Evolutionary conservation across 108 stramenopile genomes (phyloP).

Genomic region (Cyclotella cryptica): DNA sequence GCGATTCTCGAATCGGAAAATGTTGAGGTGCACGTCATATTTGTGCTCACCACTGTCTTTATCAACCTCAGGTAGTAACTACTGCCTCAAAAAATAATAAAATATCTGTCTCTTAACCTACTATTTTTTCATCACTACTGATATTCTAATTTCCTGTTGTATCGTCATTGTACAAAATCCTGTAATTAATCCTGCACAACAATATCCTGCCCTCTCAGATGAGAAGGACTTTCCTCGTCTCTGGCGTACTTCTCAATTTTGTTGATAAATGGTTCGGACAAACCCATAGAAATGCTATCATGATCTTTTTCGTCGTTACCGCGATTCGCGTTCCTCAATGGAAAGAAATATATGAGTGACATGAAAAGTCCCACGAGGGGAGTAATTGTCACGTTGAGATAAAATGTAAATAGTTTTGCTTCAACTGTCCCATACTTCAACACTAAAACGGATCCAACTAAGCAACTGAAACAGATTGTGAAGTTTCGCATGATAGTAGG

Average conservation of each 20-base stretch:
- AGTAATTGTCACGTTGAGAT: neutral
- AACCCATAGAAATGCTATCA: neutral
- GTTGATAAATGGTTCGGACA: neutral
- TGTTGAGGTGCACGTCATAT: too few relatives aligned
- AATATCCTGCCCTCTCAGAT: neutral
- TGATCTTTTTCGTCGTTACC: neutral
- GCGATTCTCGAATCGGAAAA: too few relatives aligned
- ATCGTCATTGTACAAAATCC: neutral
- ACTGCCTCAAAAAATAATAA: too few relatives aligned
- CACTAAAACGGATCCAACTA: neutral
- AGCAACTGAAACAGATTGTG: neutral
- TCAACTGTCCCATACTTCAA: neutral
- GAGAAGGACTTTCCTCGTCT: neutral
- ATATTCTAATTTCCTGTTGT: too few relatives aligned
- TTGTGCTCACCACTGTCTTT: too few relatives aligned
- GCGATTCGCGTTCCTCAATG: neutral
- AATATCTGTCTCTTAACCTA: too few relatives aligned
- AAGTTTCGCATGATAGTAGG: neutral
- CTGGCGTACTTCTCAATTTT: neutral
- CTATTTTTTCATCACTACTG: too few relatives aligned
- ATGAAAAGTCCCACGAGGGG: slow-evolving; percentile 1
- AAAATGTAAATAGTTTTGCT: neutral
- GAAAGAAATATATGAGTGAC: slow-evolving; percentile 2
- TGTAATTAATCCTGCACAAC: neutral
- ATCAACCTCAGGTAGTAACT: too few relatives aligned